phyloP scores from a whole-genome alignment of 257 asterid genomes.

The Paraleonurus japonicus region DNA sequence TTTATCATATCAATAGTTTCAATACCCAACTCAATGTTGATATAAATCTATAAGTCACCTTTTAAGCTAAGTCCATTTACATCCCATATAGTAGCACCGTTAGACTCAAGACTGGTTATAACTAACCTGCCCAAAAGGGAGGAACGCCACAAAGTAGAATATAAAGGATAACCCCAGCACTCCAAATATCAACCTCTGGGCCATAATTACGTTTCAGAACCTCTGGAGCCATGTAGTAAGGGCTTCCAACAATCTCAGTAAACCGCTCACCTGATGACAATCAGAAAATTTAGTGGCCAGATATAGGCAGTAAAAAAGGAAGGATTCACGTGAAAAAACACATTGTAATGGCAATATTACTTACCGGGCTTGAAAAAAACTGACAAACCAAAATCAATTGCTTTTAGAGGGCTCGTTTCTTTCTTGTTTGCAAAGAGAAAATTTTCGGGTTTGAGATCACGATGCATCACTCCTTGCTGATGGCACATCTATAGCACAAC shows the following conservation, averaged over 20 bases:
- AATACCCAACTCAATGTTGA: background rate
- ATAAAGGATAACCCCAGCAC: conserved; percentile 74
- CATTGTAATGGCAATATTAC: conserved; percentile 8
- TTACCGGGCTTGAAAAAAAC: conserved; percentile 67
- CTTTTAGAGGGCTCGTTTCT: conserved; percentile 59
- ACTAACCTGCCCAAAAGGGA: conserved; percentile 82
- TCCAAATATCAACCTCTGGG: conserved; percentile 69
- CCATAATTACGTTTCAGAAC: conserved; percentile 72
- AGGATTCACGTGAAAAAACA: background rate
- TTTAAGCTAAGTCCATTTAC: background rate
- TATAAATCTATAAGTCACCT: background rate
- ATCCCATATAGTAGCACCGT: background rate
- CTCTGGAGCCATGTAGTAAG: conserved; percentile 86
- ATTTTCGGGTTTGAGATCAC: conserved; percentile 78
- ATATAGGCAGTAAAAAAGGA: conserved; percentile 3
- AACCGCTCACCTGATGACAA: conserved; percentile 51
- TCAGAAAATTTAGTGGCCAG: conserved; percentile 4
- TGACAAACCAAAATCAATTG: conserved; percentile 75
- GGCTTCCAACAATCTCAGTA: conserved; percentile 81
- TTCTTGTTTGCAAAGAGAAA: conserved; percentile 67
- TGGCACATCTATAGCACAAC: conserved; percentile 58
- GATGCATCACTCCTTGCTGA: conserved; percentile 75
- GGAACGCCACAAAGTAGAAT: conserved; percentile 80
- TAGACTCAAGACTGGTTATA: conserved; percentile 15
- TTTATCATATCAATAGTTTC: background rate